These are phyloP conservation scores for Suillus bovinus DNA, from an alignment of 768 basidiomycete genomes.

Conservation along the genomic window DNA sequence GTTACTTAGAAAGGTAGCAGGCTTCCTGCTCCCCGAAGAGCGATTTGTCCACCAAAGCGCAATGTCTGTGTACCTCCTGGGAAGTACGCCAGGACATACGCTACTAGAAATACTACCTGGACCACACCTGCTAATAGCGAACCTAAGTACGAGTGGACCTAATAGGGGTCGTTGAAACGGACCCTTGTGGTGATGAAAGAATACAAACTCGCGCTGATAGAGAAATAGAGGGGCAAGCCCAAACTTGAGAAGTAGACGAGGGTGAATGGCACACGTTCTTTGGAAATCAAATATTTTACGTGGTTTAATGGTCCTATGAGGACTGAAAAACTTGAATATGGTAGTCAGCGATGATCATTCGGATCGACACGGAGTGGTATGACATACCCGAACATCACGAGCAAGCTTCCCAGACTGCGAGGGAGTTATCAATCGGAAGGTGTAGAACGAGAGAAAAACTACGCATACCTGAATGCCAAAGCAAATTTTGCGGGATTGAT, in stretches of 20 bases:
- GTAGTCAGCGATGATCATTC: not conserved
- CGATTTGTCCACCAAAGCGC: slow-evolving; percentile 76
- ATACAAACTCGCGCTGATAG: slow-evolving; percentile 69
- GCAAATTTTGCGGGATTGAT: slow-evolving; percentile 90
- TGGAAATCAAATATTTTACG: slow-evolving; percentile 80
- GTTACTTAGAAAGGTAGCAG: slow-evolving; percentile 69
- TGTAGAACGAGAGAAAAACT: not conserved
- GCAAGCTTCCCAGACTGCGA: slow-evolving; percentile 75
- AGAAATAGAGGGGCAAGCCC: slow-evolving; percentile 87
- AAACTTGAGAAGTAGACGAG: slow-evolving; percentile 81
- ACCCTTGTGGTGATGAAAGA: slow-evolving; percentile 5
- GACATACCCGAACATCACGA: slow-evolving; percentile 94
- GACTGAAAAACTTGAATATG: slow-evolving; percentile 64
- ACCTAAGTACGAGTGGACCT: slow-evolving; percentile 85
- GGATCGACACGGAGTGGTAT: not conserved
- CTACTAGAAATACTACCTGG: slow-evolving; percentile 78
- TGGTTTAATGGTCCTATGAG: slow-evolving; percentile 91
- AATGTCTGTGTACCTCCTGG: slow-evolving; percentile 86
- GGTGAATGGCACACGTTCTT: slow-evolving; percentile 84
- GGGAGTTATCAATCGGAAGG: slow-evolving; percentile 8
- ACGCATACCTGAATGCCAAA: slow-evolving; percentile 70
- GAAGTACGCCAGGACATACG: slow-evolving; percentile 94
- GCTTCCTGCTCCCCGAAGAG: slow-evolving; percentile 80
- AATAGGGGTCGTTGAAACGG: slow-evolving; percentile 7
- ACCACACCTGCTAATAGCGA: slow-evolving; percentile 81